A percentile compares a stretch with the other conserved stretches of the same genome.
Evolutionary conservation across 2,329 filamentous ascomycete genomes (phyloP).

Genomic region (Trematosphaeria pertusa): DNA sequence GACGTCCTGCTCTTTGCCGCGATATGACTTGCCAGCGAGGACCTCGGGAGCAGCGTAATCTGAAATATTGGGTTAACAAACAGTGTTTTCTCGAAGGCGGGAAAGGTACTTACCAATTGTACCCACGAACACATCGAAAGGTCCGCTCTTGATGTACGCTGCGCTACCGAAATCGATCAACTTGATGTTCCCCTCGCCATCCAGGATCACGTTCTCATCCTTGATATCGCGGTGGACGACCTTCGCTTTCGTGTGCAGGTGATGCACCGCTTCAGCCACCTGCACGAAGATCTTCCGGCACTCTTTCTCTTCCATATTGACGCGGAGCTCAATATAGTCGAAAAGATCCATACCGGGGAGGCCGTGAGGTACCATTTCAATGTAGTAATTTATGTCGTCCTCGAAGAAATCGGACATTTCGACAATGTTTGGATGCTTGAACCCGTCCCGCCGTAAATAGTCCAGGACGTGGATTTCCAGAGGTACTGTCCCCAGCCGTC

Average conservation of each 20-base stretch:
- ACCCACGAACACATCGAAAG: constrained; percentile 98
- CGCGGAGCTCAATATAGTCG: constrained; percentile 95
- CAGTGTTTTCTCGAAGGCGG: background rate
- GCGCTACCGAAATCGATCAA: constrained; percentile 98
- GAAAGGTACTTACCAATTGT: constrained; percentile 78
- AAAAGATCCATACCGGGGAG: constrained; percentile 98
- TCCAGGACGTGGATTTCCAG: constrained; percentile 97
- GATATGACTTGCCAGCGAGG: constrained; percentile 87
- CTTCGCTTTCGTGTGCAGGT: constrained; percentile 86
- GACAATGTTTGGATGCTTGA: constrained; percentile 70
- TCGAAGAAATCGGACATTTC: constrained; percentile 75
- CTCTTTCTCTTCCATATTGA: constrained; percentile 95
- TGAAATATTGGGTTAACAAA: constrained; percentile 47
- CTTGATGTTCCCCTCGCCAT: constrained; percentile 94
- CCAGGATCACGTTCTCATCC: constrained; percentile 95
- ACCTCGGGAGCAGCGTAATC: constrained; percentile 99
- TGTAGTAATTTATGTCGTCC: constrained; percentile 94
- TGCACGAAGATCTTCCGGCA: constrained; percentile 95
- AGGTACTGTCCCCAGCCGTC: constrained; percentile 90
- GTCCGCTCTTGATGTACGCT: constrained; percentile 96
- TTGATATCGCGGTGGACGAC: constrained; percentile 99
- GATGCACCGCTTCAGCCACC: constrained; percentile 86
- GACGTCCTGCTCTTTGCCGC: constrained; percentile 96
- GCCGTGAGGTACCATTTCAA: constrained; percentile 96
- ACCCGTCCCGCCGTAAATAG: constrained; percentile 78